Evolutionary conservation across 495 filamentous ascomycete genomes (phyloP).

Genomic region (Trichoderma parareesei): DNA sequence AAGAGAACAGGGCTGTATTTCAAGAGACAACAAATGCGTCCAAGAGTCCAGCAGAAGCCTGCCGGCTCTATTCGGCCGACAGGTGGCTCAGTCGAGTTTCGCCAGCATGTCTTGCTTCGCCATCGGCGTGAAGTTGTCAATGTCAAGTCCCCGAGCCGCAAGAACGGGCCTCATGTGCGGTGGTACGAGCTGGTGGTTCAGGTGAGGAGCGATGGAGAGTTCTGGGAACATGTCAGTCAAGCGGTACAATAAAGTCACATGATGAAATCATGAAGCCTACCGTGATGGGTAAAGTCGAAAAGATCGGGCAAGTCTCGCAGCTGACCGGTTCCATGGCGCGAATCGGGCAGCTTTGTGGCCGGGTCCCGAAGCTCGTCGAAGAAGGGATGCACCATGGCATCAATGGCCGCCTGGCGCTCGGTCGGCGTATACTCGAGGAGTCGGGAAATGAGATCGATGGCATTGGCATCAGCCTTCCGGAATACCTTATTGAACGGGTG

Average conservation of each 20-base stretch:
- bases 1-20: background rate
- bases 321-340: conserved; percentile 71
- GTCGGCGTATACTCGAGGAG: conserved; percentile 96
- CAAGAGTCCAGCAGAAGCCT: background rate
- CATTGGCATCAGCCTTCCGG: conserved; percentile 83
- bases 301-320: conserved; percentile 74
- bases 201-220: conserved; percentile 82
- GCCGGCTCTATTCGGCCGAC: conserved; percentile 9
- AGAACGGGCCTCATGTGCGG: conserved; percentile 68
- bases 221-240: conserved; percentile 45
- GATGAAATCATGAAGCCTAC: conserved; percentile 41
- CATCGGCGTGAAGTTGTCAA: conserved; percentile 88
- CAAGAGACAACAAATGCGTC: background rate
- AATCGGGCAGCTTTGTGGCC: conserved; percentile 81
- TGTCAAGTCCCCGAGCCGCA: conserved; percentile 71
- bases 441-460: conserved; percentile 90
- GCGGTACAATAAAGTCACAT: background rate
- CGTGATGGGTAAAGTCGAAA: conserved; percentile 91
- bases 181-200: conserved; percentile 84
- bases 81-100: conserved; percentile 72
- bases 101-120: conserved; percentile 94
- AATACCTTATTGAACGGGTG: conserved; percentile 99
- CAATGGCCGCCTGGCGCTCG: conserved; percentile 84
- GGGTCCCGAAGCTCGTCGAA: conserved; percentile 95
- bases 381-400: conserved; percentile 98